Percentiles rank a stretch among this genome's conserved stretches.
These are phyloP conservation scores for Exophiala bonariae DNA, from an alignment of 2,329 filamentous ascomycete genomes.

Conservation along the genomic window DNA sequence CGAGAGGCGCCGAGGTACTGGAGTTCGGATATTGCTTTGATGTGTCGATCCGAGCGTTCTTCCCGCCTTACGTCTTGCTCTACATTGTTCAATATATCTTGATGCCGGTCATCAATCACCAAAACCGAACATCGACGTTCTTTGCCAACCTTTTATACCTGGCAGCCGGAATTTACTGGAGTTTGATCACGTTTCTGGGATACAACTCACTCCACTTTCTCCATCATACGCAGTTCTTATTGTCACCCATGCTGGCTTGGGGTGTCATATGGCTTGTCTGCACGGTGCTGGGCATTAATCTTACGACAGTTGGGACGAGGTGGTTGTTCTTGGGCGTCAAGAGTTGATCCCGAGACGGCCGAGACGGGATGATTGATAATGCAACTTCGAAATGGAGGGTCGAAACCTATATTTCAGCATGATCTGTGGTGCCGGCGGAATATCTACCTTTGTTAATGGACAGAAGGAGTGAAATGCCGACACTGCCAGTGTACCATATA, in stretches of 20 bases:
- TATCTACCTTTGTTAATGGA: too few relatives aligned
- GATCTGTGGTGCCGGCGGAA: too few relatives aligned
- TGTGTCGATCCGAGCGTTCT: slow-evolving; percentile 67
- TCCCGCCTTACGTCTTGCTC: slow-evolving; percentile 66
- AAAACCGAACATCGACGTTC: slow-evolving; percentile 50
- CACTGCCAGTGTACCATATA: too few relatives aligned
- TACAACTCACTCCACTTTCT: slow-evolving; percentile 69
- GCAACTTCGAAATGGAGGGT: too few relatives aligned
- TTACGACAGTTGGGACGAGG: slow-evolving; percentile 45
- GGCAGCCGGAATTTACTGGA: slow-evolving; percentile 66
- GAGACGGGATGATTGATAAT: too few relatives aligned
- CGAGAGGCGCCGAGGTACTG: slow-evolving; percentile 53
- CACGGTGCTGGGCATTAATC: slow-evolving; percentile 47
- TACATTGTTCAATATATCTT: slow-evolving; percentile 68
- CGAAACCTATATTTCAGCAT: too few relatives aligned
- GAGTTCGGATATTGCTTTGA: slow-evolving; percentile 74
- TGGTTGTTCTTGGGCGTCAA: slow-evolving; percentile 46
- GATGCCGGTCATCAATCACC: slow-evolving; percentile 56
- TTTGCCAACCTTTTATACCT: slow-evolving; percentile 67
- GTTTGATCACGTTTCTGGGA: slow-evolving; percentile 67
- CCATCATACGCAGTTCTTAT: slow-evolving; percentile 65
- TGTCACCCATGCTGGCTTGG: slow-evolving; percentile 62
- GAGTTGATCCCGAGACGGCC: slow-evolving; percentile 12
- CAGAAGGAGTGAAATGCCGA: too few relatives aligned
- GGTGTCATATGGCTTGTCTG: slow-evolving; percentile 59